Evolutionary conservation across 2,329 filamentous ascomycete species (phyloP).

Genomic region (Celoporthe dispersa): DNA sequence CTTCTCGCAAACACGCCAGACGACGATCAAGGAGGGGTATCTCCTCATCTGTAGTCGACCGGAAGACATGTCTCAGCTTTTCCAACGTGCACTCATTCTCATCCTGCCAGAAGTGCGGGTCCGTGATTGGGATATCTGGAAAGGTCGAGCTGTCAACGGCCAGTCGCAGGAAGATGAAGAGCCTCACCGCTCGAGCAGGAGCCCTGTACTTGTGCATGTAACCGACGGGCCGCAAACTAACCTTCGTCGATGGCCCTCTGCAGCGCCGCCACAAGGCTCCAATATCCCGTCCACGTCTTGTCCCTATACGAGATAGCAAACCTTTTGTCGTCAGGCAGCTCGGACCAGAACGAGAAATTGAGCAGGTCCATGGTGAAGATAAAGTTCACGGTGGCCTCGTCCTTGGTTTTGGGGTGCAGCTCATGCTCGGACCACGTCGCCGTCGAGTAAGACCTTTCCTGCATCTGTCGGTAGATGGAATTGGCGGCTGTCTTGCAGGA

Average conservation of each 20-base stretch:
- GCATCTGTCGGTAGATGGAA: slow-evolving; percentile 80
- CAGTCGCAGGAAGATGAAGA: slow-evolving; percentile 26
- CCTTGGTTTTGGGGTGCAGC: slow-evolving; percentile 82
- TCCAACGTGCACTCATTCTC: slow-evolving; percentile 77
- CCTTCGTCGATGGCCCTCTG: slow-evolving; percentile 89
- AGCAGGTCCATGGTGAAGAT: slow-evolving; percentile 97
- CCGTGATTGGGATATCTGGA: slow-evolving; percentile 83
- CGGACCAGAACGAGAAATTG: slow-evolving; percentile 98
- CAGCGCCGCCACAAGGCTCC: slow-evolving; percentile 86
- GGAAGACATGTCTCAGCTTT: slow-evolving; percentile 76
- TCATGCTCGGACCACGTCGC: slow-evolving; percentile 87
- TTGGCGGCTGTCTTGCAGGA: slow-evolving; percentile 82
- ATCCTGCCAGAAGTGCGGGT: slow-evolving; percentile 82
- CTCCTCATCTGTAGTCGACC: slow-evolving; percentile 82
- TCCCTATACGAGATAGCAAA: slow-evolving; percentile 84
- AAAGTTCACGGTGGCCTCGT: slow-evolving; percentile 82
- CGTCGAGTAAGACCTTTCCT: slow-evolving; percentile 80
- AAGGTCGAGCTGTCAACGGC: slow-evolving; percentile 18
- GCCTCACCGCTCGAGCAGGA: slow-evolving; percentile 14
- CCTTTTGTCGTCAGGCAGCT: slow-evolving; percentile 67
- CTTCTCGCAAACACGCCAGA: slow-evolving; percentile 79
- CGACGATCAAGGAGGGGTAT: slow-evolving; percentile 85
- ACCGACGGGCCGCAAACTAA: slow-evolving; percentile 40
- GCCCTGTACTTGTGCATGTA: neutral
- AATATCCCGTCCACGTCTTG: slow-evolving; percentile 90